A percentile compares a stretch with the other conserved stretches of the same genome.
phyloP scores from a whole-genome alignment of 2,329 filamentous ascomycete species.

The Fusarium miscanthi region DNA sequence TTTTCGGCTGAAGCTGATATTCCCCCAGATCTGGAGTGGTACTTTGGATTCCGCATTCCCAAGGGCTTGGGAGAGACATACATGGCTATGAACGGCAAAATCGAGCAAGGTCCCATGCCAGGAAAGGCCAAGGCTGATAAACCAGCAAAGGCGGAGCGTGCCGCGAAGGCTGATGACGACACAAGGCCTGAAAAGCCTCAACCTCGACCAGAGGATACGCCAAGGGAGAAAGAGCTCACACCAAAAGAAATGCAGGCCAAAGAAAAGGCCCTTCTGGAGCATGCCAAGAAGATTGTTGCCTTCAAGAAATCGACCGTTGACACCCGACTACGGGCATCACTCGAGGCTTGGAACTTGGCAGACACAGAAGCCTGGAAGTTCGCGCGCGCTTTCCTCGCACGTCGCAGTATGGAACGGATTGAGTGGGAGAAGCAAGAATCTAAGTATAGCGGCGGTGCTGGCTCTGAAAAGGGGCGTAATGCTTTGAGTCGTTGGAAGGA shows the following conservation, averaged over 20 bases:
- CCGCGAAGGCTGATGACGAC: slow-evolving; percentile 6
- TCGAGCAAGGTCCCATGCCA: slow-evolving; percentile 25
- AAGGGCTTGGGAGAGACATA: slow-evolving; percentile 57
- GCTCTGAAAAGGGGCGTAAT: slow-evolving; percentile 58
- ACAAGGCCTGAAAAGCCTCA: slow-evolving; percentile 54
- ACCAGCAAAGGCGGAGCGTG: slow-evolving; percentile 5
- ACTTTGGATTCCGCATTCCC: slow-evolving; percentile 87
- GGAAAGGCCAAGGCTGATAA: slow-evolving; percentile 46
- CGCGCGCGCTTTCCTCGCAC: slow-evolving; percentile 73
- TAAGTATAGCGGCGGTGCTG: slow-evolving; percentile 71
- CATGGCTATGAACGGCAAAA: slow-evolving; percentile 43
- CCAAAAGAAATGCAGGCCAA: slow-evolving; percentile 63
- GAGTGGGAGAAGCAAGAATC: slow-evolving; percentile 78
- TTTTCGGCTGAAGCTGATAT: slow-evolving; percentile 75
- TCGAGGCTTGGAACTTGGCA: slow-evolving; percentile 76
- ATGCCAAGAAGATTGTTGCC: slow-evolving; percentile 62
- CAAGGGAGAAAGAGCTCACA: slow-evolving; percentile 52
- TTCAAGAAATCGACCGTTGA: slow-evolving; percentile 58
- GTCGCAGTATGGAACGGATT: slow-evolving; percentile 70
- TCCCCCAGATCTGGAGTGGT: slow-evolving; percentile 84
- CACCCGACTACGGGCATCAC: slow-evolving; percentile 61
- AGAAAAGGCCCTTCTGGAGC: slow-evolving; percentile 65
- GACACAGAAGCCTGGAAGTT: slow-evolving; percentile 85
- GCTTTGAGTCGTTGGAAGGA: slow-evolving; percentile 53
- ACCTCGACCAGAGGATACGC: slow-evolving; percentile 34